Conservation (phyloP, 1,284 basidiomycete genomes). For the Leccinum griseonigrum region DNA sequence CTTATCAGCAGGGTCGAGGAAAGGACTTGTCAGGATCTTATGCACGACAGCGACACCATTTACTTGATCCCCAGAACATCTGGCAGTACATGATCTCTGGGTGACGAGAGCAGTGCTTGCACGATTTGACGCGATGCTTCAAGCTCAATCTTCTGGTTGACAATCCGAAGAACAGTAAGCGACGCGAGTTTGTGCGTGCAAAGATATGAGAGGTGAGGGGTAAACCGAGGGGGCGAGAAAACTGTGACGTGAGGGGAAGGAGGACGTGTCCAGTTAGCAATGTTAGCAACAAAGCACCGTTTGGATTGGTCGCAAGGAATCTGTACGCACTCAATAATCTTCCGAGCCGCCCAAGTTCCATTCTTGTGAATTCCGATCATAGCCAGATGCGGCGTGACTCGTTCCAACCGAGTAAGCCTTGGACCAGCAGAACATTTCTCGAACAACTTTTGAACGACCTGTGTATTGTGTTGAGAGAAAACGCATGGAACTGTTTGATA, state of each 20-base stretch:
- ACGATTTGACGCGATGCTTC: constrained; percentile 81
- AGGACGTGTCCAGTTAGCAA: constrained; percentile 96
- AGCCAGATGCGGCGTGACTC: constrained; percentile 91
- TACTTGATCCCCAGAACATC: constrained; percentile 95
- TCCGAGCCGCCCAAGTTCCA: constrained; percentile 99
- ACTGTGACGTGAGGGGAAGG: constrained; percentile 89
- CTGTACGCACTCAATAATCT: constrained; percentile 95
- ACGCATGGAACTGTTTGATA: constrained; percentile 4
- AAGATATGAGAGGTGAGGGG: constrained; percentile 92
- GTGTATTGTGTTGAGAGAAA: constrained; percentile 14
- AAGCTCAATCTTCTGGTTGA: constrained; percentile 89
- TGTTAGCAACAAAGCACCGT: constrained; percentile 91
- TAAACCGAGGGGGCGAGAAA: constrained; percentile 93
- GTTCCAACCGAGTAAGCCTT: constrained; percentile 88
- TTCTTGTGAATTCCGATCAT: constrained; percentile 99
- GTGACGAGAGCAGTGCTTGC: constrained; percentile 82
- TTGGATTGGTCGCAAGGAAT: constrained; percentile 97
- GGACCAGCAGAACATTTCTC: constrained; percentile 82
- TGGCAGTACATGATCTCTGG: constrained; percentile 83
- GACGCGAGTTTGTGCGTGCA: constrained; percentile 98
- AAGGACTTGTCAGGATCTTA: constrained; percentile 87
- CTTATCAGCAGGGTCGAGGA: constrained; percentile 73
- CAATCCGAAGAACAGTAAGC: constrained; percentile 87
- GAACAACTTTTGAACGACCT: constrained; percentile 96
- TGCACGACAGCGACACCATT: constrained; percentile 94